A percentile compares a stretch with the other conserved stretches of the same genome.
These are phyloP conservation scores for Camelina sativa DNA, from an alignment of 345 rosid genomes.

Conservation along the genomic window DNA sequence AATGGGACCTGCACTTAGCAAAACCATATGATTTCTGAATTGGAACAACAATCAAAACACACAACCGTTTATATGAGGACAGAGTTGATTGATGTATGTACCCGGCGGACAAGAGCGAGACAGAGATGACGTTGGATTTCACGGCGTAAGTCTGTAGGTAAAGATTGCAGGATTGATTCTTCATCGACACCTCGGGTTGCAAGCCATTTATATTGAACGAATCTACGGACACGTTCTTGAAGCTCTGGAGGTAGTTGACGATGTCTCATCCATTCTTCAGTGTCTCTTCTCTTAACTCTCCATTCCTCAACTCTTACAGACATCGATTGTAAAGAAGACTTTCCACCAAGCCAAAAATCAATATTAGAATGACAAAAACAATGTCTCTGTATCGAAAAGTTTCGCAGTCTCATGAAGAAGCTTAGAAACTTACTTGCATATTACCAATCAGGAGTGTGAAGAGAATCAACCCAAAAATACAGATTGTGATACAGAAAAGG, in stretches of 20 bases:
- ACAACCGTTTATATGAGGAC: neutral
- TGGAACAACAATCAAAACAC: slow-evolving; percentile 5
- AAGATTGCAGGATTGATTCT: slow-evolving; percentile 72
- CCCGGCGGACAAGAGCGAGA: slow-evolving; percentile 87
- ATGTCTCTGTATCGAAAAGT: neutral
- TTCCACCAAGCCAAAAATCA: slow-evolving; percentile 37
- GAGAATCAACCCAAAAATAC: slow-evolving; percentile 71
- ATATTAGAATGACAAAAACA: slow-evolving; percentile 39
- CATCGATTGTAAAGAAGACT: slow-evolving; percentile 91
- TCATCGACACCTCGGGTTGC: slow-evolving; percentile 94
- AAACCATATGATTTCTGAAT: neutral
- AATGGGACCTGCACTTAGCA: slow-evolving; percentile 71
- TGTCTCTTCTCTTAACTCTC: slow-evolving; percentile 87
- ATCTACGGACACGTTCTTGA: slow-evolving; percentile 78
- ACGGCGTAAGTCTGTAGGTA: slow-evolving; percentile 86
- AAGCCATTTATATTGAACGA: slow-evolving; percentile 88
- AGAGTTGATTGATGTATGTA: slow-evolving; percentile 44
- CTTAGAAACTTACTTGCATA: slow-evolving; percentile 72
- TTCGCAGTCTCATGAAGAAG: neutral
- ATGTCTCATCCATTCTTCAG: slow-evolving; percentile 98
- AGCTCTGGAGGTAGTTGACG: slow-evolving; percentile 82
- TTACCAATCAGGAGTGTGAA: slow-evolving; percentile 87
- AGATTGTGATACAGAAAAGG: slow-evolving; percentile 64
- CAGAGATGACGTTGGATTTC: slow-evolving; percentile 94
- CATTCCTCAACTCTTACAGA: slow-evolving; percentile 84